Evolutionary conservation across 345 rosid species (phyloP).

Genomic region (Camelina laxa): DNA sequence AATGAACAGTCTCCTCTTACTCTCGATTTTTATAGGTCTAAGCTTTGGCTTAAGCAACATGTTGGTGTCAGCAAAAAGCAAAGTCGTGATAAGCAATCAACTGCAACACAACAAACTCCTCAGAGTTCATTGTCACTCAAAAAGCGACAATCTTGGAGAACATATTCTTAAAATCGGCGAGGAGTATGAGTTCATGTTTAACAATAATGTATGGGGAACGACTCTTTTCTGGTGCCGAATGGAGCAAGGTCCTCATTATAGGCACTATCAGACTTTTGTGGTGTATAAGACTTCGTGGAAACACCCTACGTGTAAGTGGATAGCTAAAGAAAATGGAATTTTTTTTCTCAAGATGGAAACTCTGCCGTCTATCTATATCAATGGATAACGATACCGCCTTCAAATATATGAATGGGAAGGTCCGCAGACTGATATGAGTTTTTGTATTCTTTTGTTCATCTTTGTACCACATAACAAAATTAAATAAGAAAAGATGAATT

Average conservation of each 20-base stretch:
- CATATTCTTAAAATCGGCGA: constrained; percentile 13
- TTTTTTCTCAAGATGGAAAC: too few relatives aligned
- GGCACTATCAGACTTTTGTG: constrained; percentile 34
- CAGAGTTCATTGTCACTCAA: constrained; percentile 19
- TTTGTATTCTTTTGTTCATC: too few relatives aligned
- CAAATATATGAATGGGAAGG: too few relatives aligned
- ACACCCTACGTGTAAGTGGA: constrained; percentile 13
- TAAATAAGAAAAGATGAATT: too few relatives aligned
- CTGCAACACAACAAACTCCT: constrained; percentile 37
- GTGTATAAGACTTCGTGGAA: constrained; percentile 37
- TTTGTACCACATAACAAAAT: too few relatives aligned
- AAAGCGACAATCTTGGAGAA: constrained; percentile 24
- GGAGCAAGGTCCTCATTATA: constrained; percentile 41
- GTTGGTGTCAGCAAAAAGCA: constrained; percentile 30
- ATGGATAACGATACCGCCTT: too few relatives aligned
- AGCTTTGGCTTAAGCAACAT: constrained; percentile 31
- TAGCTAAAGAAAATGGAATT: neutral
- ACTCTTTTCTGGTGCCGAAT: constrained; percentile 21
- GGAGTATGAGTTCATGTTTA: constrained; percentile 24
- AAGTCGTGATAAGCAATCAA: constrained; percentile 29
- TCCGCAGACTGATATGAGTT: too few relatives aligned
- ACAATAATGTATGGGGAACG: constrained; percentile 11
- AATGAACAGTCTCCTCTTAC: constrained; percentile 20
- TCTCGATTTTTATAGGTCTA: neutral
- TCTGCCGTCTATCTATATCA: too few relatives aligned